Percentiles rank a stretch among this genome's conserved stretches.
These are phyloP conservation scores for Fragaria ananassa DNA, from an alignment of 306 rosid species.

Conservation along the genomic window DNA sequence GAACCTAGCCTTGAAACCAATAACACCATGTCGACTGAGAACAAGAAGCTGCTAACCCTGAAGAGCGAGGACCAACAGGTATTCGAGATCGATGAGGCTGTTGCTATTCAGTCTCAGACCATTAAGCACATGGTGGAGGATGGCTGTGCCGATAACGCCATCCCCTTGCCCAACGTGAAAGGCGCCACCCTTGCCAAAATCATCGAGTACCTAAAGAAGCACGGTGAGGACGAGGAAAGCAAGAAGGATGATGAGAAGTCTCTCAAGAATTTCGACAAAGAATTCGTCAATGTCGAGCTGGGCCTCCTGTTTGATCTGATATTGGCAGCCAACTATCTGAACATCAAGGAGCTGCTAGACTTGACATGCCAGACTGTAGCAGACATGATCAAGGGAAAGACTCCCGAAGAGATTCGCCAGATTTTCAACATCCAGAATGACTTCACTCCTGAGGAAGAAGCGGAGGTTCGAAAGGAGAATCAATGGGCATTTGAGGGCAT, in stretches of 20 bases:
- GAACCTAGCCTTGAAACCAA: no score
- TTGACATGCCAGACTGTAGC: constrained; percentile 1
- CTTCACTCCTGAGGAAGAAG: not conserved
- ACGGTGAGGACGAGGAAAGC: not conserved
- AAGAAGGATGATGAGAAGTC: not conserved
- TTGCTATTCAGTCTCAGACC: not conserved
- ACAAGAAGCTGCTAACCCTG: not conserved
- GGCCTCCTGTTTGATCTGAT: not conserved
- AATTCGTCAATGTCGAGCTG: not conserved
- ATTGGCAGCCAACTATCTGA: not conserved
- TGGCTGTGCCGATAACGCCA: not conserved
- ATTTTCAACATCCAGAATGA: not conserved
- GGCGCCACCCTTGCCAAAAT: not conserved
- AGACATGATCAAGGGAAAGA: not conserved
- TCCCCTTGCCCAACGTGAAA: not conserved
- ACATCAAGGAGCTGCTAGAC: not conserved
- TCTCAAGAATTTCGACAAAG: not conserved
- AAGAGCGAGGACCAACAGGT: not conserved
- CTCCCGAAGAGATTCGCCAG: no score
- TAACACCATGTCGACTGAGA: not conserved
- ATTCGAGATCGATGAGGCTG: not conserved
- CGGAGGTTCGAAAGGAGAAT: not conserved
- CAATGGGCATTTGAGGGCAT: not conserved
- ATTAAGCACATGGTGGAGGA: not conserved
- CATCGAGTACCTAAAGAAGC: not conserved